These are phyloP conservation scores for Xylariaceae sp. DNA, from an alignment of 2,329 filamentous ascomycete genomes.

Conservation along the genomic window DNA sequence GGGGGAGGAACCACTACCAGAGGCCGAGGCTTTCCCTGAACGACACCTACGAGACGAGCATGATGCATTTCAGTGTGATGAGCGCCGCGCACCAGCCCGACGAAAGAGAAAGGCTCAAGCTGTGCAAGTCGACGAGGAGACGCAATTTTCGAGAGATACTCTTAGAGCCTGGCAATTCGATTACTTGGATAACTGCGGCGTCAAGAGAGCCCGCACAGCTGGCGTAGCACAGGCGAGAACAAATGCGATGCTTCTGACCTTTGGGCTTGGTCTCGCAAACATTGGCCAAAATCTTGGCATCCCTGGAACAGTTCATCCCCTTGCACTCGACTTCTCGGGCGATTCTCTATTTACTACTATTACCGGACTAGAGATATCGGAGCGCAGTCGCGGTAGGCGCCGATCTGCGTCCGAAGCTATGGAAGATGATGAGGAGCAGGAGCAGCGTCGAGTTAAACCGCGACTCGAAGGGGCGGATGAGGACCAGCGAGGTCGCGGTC, in stretches of 20 bases:
- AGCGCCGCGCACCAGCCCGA: conserved; percentile 19
- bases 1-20: conserved; percentile 43
- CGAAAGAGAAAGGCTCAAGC: conserved; percentile 29
- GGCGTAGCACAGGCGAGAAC: conserved; percentile 44
- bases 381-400: conserved; percentile 32
- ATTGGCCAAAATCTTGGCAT: conserved; percentile 39
- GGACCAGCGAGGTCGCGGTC: conserved; percentile 25
- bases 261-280: conserved; percentile 43
- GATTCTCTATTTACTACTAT: conserved; percentile 43
- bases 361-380: conserved; percentile 38
- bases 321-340: conserved; percentile 52
- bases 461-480: conserved; percentile 36
- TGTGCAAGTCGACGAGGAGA: conserved; percentile 35
- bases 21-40: conserved; percentile 41
- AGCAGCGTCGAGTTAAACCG: conserved; percentile 43
- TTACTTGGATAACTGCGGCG: conserved; percentile 54
- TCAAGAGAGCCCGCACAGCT: conserved; percentile 31
- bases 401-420: conserved; percentile 51
- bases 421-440: conserved; percentile 39
- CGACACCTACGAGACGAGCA: conserved; percentile 24
- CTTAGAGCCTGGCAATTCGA: conserved; percentile 46
- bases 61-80: conserved; percentile 18
- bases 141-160: conserved; percentile 41
- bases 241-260: conserved; percentile 45
- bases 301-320: conserved; percentile 43